These are phyloP conservation scores for Triticum aestivum DNA, from an alignment of 176 grass and related monocot species.

Conservation along the genomic window DNA sequence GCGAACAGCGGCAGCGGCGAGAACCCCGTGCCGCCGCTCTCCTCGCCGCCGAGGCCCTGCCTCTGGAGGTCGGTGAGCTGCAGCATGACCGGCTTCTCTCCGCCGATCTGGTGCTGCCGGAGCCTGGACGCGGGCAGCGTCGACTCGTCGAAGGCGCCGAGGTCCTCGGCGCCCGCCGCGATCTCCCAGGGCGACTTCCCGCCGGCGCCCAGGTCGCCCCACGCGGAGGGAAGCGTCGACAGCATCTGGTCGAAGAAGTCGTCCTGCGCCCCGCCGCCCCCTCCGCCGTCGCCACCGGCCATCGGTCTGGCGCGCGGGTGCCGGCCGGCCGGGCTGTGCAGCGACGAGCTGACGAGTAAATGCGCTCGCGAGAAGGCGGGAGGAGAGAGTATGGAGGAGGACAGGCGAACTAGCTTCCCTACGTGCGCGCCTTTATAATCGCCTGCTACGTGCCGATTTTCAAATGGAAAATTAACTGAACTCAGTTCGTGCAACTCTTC, in stretches of 20 bases:
- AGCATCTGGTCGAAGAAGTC: conserved; percentile 99
- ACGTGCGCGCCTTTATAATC: conserved; percentile 38
- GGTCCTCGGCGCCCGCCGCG: conserved; percentile 20
- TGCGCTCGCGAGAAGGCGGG: neutral
- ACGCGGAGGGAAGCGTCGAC: conserved; percentile 60
- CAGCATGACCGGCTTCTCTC: conserved; percentile 71
- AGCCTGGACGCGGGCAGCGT: conserved; percentile 61
- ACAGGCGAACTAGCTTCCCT: neutral
- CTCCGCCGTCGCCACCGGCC: conserved; percentile 21
- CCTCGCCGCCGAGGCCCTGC: conserved; percentile 44
- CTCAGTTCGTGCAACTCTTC: conserved; percentile 11
- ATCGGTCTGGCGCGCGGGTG: conserved; percentile 22
- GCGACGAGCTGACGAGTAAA: conserved; percentile 7
- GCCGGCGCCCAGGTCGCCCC: conserved; percentile 58
- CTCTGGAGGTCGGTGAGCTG: conserved; percentile 61
- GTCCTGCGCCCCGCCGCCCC: conserved; percentile 40
- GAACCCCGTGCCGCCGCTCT: conserved; percentile 33
- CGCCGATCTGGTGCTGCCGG: conserved; percentile 81
- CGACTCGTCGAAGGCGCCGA: conserved; percentile 64
- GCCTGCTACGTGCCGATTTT: neutral
- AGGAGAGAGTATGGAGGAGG: neutral
- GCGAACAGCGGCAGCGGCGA: conserved; percentile 57
- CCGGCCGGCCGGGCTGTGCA: neutral
- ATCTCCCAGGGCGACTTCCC: conserved; percentile 74
- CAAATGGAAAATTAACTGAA: neutral